Evolutionary conservation across 2,329 filamentous ascomycete species (phyloP).

Genomic region (Waltergamsia citrina): DNA sequence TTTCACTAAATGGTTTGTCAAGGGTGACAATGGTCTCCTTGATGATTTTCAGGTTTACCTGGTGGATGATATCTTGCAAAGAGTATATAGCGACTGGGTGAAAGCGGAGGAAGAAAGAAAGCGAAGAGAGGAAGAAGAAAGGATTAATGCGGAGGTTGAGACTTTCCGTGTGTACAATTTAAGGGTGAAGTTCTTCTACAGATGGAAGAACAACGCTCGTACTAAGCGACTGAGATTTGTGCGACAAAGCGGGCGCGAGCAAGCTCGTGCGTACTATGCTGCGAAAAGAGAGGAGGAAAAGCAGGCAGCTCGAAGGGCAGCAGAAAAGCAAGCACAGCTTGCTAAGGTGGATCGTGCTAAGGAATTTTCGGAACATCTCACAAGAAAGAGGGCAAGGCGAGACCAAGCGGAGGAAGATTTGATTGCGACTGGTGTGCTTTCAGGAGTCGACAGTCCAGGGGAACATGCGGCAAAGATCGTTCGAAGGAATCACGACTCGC

Average conservation of each 20-base stretch:
- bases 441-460: conserved; percentile 27
- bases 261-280: conserved; percentile 35
- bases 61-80: conserved; percentile 32
- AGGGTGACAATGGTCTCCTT: conserved; percentile 42
- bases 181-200: conserved; percentile 45
- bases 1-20: conserved; percentile 45
- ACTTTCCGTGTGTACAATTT: conserved; percentile 40
- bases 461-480: conserved; percentile 24
- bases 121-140: conserved; percentile 37
- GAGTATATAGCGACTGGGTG: conserved; percentile 29
- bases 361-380: conserved; percentile 22
- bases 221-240: conserved; percentile 38
- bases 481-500: conserved; percentile 10
- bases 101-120: conserved; percentile 29
- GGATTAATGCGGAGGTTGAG: conserved; percentile 33
- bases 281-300: conserved; percentile 25
- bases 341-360: conserved; percentile 20
- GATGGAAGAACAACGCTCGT: conserved; percentile 41
- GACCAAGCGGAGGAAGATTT: conserved; percentile 24
- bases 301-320: conserved; percentile 14
- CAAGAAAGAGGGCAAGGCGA: conserved; percentile 18
- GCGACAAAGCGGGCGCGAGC: conserved; percentile 40
- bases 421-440: conserved; percentile 30
- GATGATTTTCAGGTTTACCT: conserved; percentile 37
- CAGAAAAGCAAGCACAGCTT: conserved; percentile 7